Evolutionary conservation across 805 yeast genomes (phyloP), one percentile per base, ranked within the genome.

Genomic region (Candida methanosorbosa): DNA sequence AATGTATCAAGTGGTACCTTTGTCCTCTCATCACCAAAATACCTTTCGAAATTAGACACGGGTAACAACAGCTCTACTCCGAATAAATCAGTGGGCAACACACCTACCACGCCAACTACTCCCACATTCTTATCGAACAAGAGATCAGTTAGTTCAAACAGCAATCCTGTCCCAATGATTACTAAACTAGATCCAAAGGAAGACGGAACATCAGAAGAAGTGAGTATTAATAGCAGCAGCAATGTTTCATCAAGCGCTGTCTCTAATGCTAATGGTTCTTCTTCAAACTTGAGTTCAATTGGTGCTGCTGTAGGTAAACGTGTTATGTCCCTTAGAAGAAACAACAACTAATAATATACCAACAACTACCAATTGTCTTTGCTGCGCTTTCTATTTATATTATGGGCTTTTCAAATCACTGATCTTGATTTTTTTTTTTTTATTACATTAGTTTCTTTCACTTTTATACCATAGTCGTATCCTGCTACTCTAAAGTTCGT

Each of bases 81-180:
- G n/a, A n/a, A n/a, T n/a, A n/a, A n/a, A n/a, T 15, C 12, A 24
- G 14, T 24, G 6, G 11, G 7, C 13, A 24, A n/a, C 15, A 6
- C 27, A 9, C 26, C 35, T 16, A 5, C 38, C 9, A 32, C 34
- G 8, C 35, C 38, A 9, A 15, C 24, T 18, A 32, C 38, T 3
- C 32, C 35, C 12, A 29, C 26, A 16, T n/a, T n/a, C n/a, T 31
- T 30, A n/a, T 34, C 48, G 4, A 17, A 40, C n/a, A 52, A 50
- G 26, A 42, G 44, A 21, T 24, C 26, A 17, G 35, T 36, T 3
- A 49, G 52, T 3, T 41, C 46, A 3, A 39, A 50, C 14, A 49
- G 50, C 3, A 44, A 45, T 32, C 52, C 54, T 11, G 52, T 43
- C 6, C 61, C 61, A 2, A 48, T 48, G 45, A 52, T 56, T 14